Evolutionary conservation across 306 rosid genomes (phyloP).

Genomic region (Trichosanthes cucumerina): DNA sequence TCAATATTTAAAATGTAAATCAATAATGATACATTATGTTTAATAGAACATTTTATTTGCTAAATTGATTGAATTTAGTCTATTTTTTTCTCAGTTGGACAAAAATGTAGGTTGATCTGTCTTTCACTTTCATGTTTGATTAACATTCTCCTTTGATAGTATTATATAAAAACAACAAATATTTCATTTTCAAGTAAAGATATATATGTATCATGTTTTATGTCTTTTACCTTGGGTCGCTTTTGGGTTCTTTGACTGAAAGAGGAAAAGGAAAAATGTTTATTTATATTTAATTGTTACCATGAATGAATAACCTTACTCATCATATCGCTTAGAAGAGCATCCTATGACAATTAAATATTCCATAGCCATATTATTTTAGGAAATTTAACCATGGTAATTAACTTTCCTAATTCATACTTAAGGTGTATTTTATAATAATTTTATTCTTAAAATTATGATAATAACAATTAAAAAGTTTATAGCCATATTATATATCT

Average conservation of each 20-base stretch:
- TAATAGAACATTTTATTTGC: not conserved
- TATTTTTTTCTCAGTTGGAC: not conserved
- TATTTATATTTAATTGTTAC: not conserved
- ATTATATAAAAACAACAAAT: not conserved
- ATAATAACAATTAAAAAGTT: too few species aligned
- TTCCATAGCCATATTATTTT: not conserved
- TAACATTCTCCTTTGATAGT: not conserved
- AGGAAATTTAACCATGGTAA: not conserved
- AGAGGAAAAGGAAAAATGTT: not conserved
- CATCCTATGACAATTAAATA: conserved; percentile 1
- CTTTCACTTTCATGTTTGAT: not conserved
- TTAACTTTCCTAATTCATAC: not conserved
- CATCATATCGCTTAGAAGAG: not conserved
- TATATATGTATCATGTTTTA: not conserved
- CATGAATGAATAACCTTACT: not conserved
- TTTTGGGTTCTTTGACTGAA: not conserved
- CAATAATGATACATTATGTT: not conserved
- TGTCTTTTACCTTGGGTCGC: not conserved
- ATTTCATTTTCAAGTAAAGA: not conserved
- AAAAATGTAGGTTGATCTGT: not conserved
- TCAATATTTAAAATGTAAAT: not conserved
- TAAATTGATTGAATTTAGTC: not conserved
- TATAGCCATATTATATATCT: too few species aligned
- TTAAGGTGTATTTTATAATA: too few species aligned
- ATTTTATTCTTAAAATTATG: too few species aligned